Conservation (phyloP, 163 green algal species). For the Coccomyxa subellipsoidea region DNA sequence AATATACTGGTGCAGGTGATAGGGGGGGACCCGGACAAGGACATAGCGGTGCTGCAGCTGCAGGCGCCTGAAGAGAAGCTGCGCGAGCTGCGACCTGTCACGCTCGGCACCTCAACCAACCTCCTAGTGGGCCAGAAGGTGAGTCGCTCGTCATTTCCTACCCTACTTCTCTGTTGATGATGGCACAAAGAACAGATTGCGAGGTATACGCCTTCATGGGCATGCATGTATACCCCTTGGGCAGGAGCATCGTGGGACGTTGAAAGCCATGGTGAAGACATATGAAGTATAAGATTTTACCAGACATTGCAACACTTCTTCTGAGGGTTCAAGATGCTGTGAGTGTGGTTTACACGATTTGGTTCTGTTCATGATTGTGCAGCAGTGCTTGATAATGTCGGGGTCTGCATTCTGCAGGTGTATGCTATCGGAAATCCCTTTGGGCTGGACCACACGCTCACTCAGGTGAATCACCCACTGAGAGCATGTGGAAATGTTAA, state of each 20-base stretch:
- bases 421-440: conserved; percentile 89
- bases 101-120: conserved; percentile 52
- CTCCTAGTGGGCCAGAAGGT: conserved; percentile 87
- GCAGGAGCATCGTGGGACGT: no score
- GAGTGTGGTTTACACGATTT: no score
- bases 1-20: conserved; percentile 59
- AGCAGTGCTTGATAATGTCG: conserved; percentile 52
- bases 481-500: conserved; percentile 71
- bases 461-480: conserved; percentile 19
- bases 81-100: conserved; percentile 48
- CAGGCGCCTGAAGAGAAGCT: conserved; percentile 22
- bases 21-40: conserved; percentile 78
- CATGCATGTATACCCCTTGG: no score
- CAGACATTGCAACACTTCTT: no score
- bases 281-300: no score
- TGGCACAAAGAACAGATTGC: no score
- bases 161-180: no score
- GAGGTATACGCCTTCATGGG: no score
- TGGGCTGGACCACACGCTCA: conserved; percentile 93
- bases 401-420: conserved; percentile 79
- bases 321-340: no score
- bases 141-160: conserved; percentile 57
- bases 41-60: conserved; percentile 81
- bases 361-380: no score
- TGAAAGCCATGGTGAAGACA: no score